phyloP scores from a whole-genome alignment of 1,284 basidiomycete species.

The Ustilago crameri region DNA sequence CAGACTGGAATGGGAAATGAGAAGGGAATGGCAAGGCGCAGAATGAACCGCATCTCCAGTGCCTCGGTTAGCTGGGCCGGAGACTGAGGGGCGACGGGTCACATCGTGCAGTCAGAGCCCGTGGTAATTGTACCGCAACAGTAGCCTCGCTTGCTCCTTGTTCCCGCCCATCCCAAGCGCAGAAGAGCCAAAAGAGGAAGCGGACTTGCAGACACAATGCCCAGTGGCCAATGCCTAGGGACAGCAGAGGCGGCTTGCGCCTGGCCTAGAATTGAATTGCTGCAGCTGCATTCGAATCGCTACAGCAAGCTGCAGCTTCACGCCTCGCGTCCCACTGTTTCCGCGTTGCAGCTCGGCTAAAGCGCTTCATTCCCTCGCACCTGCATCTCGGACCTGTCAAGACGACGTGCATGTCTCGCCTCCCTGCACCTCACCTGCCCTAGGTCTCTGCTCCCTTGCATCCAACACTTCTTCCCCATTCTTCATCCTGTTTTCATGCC shows the following conservation, averaged over 20 bases:
- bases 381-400: constrained; percentile 58
- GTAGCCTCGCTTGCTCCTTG: constrained; percentile 21
- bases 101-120: no score
- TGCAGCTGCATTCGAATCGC: not conserved
- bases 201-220: no score
- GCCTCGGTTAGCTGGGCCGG: constrained; percentile 22
- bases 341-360: constrained; percentile 39
- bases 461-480: constrained; percentile 5
- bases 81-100: not conserved
- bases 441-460: constrained; percentile 21
- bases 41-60: constrained; percentile 18
- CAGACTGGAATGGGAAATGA: not conserved
- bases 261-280: not conserved
- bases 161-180: constrained; percentile 11
- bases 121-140: not conserved
- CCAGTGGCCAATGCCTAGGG: no score
- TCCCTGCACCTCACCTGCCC: constrained; percentile 10
- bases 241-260: constrained; percentile 9
- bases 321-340: constrained; percentile 14
- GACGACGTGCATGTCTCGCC: constrained; percentile 41
- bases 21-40: no score
- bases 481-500: not conserved
- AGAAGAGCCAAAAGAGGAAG: no score
- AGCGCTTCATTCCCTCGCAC: constrained; percentile 36
- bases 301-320: not conserved